Percentiles rank a stretch among this genome's conserved stretches.
phyloP scores from a whole-genome alignment of 805 yeast genomes.

The Spathaspora arborariae region DNA sequence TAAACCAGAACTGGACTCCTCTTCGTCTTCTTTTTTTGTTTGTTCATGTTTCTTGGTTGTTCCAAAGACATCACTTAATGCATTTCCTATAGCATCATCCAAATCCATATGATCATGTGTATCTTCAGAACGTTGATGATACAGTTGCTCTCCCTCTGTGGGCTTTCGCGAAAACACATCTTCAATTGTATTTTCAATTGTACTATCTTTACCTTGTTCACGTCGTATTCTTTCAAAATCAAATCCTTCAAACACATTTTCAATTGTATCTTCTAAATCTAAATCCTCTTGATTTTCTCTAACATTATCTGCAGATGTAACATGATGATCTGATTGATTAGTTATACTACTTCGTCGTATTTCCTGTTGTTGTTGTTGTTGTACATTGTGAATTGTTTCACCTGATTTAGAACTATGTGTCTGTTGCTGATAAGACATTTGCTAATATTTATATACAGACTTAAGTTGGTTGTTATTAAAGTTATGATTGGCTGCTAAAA shows the following conservation, averaged over 20 bases:
- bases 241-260: constrained; percentile 25
- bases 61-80: not conserved
- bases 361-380: constrained; percentile 1
- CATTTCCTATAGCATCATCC: constrained; percentile 9
- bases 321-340: not conserved
- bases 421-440: not conserved
- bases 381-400: not conserved
- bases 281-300: constrained; percentile 1
- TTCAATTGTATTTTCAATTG: constrained; percentile 27
- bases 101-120: not conserved
- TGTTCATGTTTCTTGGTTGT: not conserved
- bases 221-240: constrained; percentile 10
- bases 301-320: too few relatives aligned
- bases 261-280: constrained; percentile 11
- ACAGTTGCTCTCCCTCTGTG: not conserved
- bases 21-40: not conserved
- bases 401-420: not conserved
- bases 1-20: not conserved
- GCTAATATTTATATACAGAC: not conserved
- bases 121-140: not conserved
- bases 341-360: not conserved
- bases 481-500: constrained; percentile 1
- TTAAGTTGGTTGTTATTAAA: not conserved
- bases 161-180: constrained; percentile 17
- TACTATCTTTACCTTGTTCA: constrained; percentile 11